These are phyloP conservation scores for Colletotrichum higginsianum DNA, from an alignment of 2,329 filamentous ascomycete species.

Conservation along the genomic window DNA sequence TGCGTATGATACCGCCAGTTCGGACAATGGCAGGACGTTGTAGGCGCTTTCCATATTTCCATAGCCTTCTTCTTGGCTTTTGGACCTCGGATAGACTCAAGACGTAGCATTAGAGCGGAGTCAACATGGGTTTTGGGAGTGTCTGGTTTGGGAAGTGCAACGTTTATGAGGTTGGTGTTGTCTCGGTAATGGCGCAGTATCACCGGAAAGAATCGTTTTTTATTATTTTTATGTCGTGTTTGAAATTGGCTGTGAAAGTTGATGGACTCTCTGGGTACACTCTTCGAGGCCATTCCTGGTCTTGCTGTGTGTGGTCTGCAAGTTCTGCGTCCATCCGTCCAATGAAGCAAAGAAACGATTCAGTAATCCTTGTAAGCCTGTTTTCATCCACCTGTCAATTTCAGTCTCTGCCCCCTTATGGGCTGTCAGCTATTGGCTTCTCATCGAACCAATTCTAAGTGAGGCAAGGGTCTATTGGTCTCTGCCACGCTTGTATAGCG, in stretches of 20 bases:
- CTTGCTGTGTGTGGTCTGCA: too few relatives aligned
- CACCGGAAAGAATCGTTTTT: not conserved
- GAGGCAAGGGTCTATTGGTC: too few relatives aligned
- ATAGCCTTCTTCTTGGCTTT: not conserved
- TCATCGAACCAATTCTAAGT: too few relatives aligned
- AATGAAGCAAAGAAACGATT: too few relatives aligned
- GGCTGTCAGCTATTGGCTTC: too few relatives aligned
- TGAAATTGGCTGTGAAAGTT: not conserved
- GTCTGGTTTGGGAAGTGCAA: not conserved
- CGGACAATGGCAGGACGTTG: constrained; percentile 20
- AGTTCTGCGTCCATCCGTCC: too few relatives aligned
- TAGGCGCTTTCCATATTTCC: not conserved
- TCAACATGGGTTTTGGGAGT: not conserved
- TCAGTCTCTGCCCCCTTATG: too few relatives aligned
- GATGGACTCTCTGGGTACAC: not conserved
- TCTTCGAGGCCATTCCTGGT: too few relatives aligned
- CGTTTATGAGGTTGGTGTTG: not conserved
- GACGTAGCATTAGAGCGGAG: constrained; percentile 9
- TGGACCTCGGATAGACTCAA: not conserved
- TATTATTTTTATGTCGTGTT: not conserved
- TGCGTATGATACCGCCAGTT: constrained; percentile 36
- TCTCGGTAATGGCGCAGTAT: too few relatives aligned
- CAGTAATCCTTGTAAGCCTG: too few relatives aligned
- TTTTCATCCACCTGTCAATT: too few relatives aligned
- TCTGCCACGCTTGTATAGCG: too few relatives aligned